Conservation (phyloP, 2,329 filamentous ascomycete genomes). For the Fusarium duplospermum region DNA sequence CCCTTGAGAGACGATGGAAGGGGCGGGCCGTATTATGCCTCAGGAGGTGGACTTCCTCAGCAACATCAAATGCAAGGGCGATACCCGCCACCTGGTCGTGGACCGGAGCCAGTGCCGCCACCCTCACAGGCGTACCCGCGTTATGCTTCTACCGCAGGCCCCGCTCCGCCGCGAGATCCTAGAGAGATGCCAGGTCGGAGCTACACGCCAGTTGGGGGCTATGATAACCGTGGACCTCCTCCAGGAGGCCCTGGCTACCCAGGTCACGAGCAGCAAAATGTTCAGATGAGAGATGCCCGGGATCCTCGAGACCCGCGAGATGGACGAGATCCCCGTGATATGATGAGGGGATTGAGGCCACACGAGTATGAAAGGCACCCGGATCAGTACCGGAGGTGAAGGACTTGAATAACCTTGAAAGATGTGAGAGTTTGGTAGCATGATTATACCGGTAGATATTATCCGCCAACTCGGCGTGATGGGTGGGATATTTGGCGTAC, state of each 20-base stretch:
- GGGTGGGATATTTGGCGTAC: conserved; percentile 19
- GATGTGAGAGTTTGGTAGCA: neutral
- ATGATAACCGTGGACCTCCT: conserved; percentile 56
- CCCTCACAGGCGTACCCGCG: conserved; percentile 55
- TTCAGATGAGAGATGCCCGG: conserved; percentile 52
- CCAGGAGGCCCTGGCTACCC: conserved; percentile 50
- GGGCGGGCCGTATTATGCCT: conserved; percentile 50
- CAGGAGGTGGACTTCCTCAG: conserved; percentile 41
- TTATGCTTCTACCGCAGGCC: conserved; percentile 58
- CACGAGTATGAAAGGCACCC: conserved; percentile 59
- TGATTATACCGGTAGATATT: neutral
- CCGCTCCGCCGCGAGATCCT: conserved; percentile 55
- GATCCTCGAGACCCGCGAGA: conserved; percentile 34
- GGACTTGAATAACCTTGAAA: neutral
- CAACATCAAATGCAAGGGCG: conserved; percentile 52
- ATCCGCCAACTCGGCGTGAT: neutral
- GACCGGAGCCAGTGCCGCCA: conserved; percentile 55
- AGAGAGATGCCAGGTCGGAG: conserved; percentile 57
- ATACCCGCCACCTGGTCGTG: conserved; percentile 53
- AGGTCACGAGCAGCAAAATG: conserved; percentile 43
- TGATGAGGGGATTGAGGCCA: conserved; percentile 58
- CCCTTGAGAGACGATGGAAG: conserved; percentile 53
- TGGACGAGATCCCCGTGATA: conserved; percentile 44
- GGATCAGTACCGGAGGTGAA: conserved; percentile 59
- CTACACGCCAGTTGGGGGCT: conserved; percentile 58